Evolutionary conservation across 2,329 filamentous ascomycete genomes (phyloP).

Genomic region (Calonectria leucothoes): DNA sequence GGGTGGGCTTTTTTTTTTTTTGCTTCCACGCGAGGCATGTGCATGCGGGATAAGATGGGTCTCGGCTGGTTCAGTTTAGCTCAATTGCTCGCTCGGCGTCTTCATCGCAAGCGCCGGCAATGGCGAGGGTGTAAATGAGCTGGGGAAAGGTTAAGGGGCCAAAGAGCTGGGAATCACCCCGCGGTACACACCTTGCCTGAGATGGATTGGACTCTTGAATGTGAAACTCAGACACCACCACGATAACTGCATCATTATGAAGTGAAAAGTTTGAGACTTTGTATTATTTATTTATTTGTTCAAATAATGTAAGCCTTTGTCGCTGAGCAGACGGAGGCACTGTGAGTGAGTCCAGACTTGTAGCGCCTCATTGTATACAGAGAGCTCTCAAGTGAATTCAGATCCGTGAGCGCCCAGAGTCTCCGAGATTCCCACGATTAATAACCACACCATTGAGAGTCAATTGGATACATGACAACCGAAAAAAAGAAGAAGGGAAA

Average conservation of each 20-base stretch:
- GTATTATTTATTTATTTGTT: neutral
- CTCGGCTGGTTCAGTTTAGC: neutral
- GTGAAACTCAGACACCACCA: too few species aligned
- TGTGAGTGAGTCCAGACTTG: neutral
- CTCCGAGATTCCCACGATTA: neutral
- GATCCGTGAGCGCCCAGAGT: neutral
- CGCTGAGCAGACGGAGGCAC: neutral
- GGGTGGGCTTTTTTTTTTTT: neutral
- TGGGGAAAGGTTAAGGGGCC: neutral
- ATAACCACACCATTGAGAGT: neutral
- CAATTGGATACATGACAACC: neutral
- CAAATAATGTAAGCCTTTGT: neutral
- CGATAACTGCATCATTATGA: neutral
- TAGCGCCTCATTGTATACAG: neutral
- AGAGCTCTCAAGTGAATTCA: neutral
- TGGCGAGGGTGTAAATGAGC: neutral
- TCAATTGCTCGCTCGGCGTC: neutral
- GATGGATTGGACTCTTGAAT: too few species aligned
- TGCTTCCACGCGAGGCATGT: neutral
- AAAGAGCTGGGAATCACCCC: neutral
- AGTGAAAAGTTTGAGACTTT: neutral
- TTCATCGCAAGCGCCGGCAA: neutral
- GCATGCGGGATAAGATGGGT: neutral
- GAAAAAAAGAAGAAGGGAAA: slow-evolving; percentile 3
- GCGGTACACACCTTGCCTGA: too few species aligned